These are phyloP conservation scores for Globisporangium uncinulatum DNA, from an alignment of 352 stramenopile genomes.

Conservation along the genomic window DNA sequence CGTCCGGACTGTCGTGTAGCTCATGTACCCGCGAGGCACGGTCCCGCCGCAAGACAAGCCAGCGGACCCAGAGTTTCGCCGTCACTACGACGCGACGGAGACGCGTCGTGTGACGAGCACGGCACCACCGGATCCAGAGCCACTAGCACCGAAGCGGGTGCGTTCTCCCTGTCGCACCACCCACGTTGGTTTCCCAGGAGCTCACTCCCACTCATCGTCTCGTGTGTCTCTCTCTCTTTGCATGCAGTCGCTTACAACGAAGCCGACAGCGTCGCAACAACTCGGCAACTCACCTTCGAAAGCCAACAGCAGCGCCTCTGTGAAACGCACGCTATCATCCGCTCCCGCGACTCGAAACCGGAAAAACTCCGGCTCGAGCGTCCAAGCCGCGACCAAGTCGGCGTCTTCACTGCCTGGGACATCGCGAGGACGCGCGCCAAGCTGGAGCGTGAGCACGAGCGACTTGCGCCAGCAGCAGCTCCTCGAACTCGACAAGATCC, in stretches of 20 bases:
- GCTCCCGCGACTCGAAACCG: not conserved
- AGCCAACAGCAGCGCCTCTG: not conserved
- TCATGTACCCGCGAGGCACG: constrained; percentile 42
- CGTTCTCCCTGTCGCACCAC: not conserved
- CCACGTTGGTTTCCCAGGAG: not conserved
- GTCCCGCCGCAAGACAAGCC: constrained; percentile 35
- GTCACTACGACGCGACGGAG: constrained; percentile 35
- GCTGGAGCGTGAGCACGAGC: constrained; percentile 34
- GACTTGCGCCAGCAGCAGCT: constrained; percentile 49
- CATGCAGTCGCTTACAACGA: constrained; percentile 1
- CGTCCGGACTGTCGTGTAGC: not conserved
- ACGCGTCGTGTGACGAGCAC: constrained; percentile 18
- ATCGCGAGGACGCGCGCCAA: constrained; percentile 1
- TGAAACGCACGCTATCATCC: not conserved
- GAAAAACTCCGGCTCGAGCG: not conserved
- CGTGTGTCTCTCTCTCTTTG: not conserved
- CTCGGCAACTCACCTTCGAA: not conserved
- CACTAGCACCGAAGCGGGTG: not conserved
- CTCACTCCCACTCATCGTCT: not conserved
- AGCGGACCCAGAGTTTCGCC: constrained; percentile 48
- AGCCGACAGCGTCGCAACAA: not conserved
- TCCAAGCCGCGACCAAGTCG: constrained; percentile 1
- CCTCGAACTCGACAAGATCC: constrained; percentile 62
- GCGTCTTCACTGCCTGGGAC: not conserved
- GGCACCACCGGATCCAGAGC: not conserved